Evolutionary conservation across 345 rosid species (phyloP).

Genomic region (Salix exigua): DNA sequence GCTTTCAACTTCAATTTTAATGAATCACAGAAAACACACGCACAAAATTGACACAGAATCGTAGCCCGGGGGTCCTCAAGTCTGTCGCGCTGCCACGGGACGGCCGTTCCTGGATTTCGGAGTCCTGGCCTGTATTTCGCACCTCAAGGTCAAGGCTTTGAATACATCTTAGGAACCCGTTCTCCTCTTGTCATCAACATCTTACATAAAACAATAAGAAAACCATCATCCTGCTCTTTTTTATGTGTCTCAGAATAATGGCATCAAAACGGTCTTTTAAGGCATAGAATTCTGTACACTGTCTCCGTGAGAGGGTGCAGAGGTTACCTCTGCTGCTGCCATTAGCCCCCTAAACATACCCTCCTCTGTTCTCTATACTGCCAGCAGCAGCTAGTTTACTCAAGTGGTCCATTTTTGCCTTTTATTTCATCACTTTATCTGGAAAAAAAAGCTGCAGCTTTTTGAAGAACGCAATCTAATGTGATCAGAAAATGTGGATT

Average conservation of each 20-base stretch:
- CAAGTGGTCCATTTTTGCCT: background rate
- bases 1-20: no score
- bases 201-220: no score
- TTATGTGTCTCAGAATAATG: no score
- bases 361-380: background rate
- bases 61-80: conserved; percentile 12
- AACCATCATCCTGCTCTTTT: no score
- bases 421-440: background rate
- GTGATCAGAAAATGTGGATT: background rate
- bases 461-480: background rate
- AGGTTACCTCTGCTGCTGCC: conserved; percentile 18
- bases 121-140: background rate
- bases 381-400: background rate
- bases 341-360: background rate
- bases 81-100: conserved; percentile 6
- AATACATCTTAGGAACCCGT: background rate
- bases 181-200: no score
- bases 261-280: background rate
- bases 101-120: conserved; percentile 8
- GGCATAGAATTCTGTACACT: background rate
- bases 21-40: no score
- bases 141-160: background rate
- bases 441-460: background rate
- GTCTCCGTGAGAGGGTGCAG: conserved; percentile 22
- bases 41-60: conserved; percentile 19